Evolutionary conservation across 2,329 filamentous ascomycete species (phyloP).

Genomic region (Trichophyton verrucosum): DNA sequence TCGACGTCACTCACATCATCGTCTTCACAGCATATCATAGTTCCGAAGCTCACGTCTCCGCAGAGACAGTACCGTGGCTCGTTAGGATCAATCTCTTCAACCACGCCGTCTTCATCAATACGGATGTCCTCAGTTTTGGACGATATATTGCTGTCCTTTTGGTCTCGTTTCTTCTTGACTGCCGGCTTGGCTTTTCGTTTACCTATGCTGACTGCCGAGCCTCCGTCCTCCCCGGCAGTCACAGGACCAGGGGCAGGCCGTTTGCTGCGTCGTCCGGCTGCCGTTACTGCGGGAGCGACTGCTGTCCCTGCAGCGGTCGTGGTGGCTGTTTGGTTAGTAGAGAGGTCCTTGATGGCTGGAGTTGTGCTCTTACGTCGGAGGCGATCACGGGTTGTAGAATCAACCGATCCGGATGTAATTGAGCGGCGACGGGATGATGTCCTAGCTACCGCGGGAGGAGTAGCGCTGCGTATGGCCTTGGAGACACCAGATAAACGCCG

Average conservation of each 20-base stretch:
- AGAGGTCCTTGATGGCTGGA: slow-evolving; percentile 26
- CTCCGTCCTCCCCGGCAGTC: slow-evolving; percentile 45
- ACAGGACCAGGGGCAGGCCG: slow-evolving; percentile 49
- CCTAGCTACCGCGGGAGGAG: slow-evolving; percentile 15
- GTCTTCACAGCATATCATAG: slow-evolving; percentile 55
- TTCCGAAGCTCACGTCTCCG: slow-evolving; percentile 51
- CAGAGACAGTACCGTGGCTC: slow-evolving; percentile 54
- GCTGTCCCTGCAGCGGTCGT: slow-evolving; percentile 13
- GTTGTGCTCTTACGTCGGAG: slow-evolving; percentile 33
- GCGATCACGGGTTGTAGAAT: slow-evolving; percentile 17
- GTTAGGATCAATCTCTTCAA: slow-evolving; percentile 45
- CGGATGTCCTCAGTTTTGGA: slow-evolving; percentile 28
- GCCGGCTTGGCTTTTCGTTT: slow-evolving; percentile 44
- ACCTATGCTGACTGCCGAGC: slow-evolving; percentile 50
- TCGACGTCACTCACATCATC: slow-evolving; percentile 35
- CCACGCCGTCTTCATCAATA: slow-evolving; percentile 37
- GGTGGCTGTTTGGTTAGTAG: slow-evolving; percentile 19
- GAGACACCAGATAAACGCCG: slow-evolving; percentile 13
- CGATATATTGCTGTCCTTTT: slow-evolving; percentile 16
- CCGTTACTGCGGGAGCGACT: slow-evolving; percentile 16
- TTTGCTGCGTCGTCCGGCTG: slow-evolving; percentile 39
- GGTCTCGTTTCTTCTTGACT: slow-evolving; percentile 32
- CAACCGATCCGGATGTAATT: slow-evolving; percentile 9
- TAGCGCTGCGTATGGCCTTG: slow-evolving; percentile 16
- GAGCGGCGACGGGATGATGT: slow-evolving; percentile 18